Conservation (phyloP, 2,329 filamentous ascomycete species). For the Grosmannia clavigera region DNA sequence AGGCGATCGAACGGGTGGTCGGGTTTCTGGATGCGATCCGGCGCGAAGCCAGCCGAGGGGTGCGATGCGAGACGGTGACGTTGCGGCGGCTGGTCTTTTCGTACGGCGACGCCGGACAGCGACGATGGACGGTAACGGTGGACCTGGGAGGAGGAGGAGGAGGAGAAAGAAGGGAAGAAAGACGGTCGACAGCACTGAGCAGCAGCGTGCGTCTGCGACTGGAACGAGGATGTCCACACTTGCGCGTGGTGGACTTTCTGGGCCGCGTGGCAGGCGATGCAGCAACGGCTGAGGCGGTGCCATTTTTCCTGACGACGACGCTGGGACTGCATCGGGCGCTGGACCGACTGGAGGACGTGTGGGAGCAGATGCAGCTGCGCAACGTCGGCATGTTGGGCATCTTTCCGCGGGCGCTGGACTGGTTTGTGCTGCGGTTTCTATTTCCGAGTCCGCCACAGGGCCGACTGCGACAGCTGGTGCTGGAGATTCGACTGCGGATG, state of each 20-base stretch:
- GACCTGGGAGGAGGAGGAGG: constrained; percentile 29
- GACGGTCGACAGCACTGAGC: neutral
- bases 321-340: constrained; percentile 53
- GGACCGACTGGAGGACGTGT: constrained; percentile 44
- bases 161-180: neutral
- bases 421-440: constrained; percentile 42
- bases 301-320: constrained; percentile 43
- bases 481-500: constrained; percentile 39
- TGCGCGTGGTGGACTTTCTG: constrained; percentile 48
- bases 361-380: constrained; percentile 28
- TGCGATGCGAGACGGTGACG: constrained; percentile 46
- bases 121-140: constrained; percentile 41
- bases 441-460: constrained; percentile 18
- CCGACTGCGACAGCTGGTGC: constrained; percentile 25
- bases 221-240: constrained; percentile 52
- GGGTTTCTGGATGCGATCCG: constrained; percentile 56
- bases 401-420: constrained; percentile 41
- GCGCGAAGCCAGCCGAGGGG: constrained; percentile 33
- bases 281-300: constrained; percentile 39
- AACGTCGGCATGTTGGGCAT: constrained; percentile 37
- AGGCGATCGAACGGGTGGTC: constrained; percentile 58
- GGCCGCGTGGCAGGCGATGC: constrained; percentile 43
- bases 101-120: constrained; percentile 34
- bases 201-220: constrained; percentile 45
- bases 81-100: constrained; percentile 54